Evolutionary conservation across 164 flowering plant genomes (phyloP).

Genomic region (Platanus orientalis): DNA sequence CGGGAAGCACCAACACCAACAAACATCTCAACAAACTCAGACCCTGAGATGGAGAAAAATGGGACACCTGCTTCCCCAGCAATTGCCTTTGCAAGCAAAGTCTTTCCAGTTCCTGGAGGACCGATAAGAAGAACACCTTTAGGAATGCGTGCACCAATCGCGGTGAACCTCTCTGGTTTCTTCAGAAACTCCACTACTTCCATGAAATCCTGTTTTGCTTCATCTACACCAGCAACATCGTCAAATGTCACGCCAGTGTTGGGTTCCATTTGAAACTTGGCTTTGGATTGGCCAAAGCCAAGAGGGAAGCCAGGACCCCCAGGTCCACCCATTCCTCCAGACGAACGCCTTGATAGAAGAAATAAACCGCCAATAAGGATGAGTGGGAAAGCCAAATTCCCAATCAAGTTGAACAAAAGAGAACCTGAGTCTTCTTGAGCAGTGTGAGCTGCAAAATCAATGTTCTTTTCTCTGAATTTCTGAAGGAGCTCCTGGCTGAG

Average conservation of each 20-base stretch:
- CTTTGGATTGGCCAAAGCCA: constrained; percentile 75
- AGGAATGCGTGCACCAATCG: constrained; percentile 91
- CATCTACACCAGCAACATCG: constrained; percentile 97
- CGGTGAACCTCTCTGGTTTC: constrained; percentile 91
- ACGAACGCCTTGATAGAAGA: constrained; percentile 77
- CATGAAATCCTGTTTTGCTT: constrained; percentile 92
- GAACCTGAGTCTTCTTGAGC: constrained; percentile 89
- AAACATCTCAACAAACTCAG: constrained; percentile 95
- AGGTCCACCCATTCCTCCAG: constrained; percentile 92
- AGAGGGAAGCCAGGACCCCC: constrained; percentile 95
- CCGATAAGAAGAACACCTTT: constrained; percentile 93
- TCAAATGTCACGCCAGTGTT: constrained; percentile 96
- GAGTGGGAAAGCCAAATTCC: constrained; percentile 82
- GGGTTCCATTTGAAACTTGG: constrained; percentile 96
- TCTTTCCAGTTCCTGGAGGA: constrained; percentile 94
- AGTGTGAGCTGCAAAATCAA: constrained; percentile 94
- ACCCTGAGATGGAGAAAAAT: constrained; percentile 88
- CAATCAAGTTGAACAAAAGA: constrained; percentile 65
- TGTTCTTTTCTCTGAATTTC: constrained; percentile 88
- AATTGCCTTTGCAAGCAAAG: constrained; percentile 84
- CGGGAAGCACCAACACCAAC: constrained; percentile 95
- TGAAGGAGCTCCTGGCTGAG: constrained; percentile 89
- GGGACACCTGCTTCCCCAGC: constrained; percentile 98
- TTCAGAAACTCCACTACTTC: constrained; percentile 91
- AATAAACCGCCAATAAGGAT: constrained; percentile 81